A percentile compares a stretch with the other conserved stretches of the same genome.
phyloP scores from a whole-genome alignment of 805 yeast species.

The Cyberlindnera euphorbiae region DNA sequence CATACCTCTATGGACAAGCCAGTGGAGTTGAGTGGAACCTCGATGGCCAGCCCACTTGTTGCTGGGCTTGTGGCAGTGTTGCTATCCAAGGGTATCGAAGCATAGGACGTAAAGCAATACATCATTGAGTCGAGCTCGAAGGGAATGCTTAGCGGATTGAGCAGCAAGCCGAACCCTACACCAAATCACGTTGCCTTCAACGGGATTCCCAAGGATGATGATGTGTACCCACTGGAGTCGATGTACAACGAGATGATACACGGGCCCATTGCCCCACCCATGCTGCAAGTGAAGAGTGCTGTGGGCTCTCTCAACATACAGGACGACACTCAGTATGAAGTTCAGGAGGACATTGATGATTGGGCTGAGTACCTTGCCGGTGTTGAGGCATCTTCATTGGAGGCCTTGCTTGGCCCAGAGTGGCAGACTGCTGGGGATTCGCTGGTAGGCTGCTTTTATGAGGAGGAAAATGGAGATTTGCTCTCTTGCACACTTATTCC shows the following conservation, averaged over 20 bases:
- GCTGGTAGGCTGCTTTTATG: no score
- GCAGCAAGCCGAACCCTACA: constrained; percentile 43
- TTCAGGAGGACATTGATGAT: constrained; percentile 8
- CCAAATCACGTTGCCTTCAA: constrained; percentile 54
- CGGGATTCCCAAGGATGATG: constrained; percentile 31
- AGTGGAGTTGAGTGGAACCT: constrained; percentile 58
- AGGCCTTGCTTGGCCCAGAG: constrained; percentile 2
- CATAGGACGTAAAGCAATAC: constrained; percentile 35
- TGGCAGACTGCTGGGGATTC: constrained; percentile 1
- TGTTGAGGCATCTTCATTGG: constrained; percentile 3
- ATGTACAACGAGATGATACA: constrained; percentile 9
- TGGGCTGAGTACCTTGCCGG: constrained; percentile 8
- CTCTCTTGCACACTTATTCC: no score
- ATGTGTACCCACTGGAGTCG: constrained; percentile 14
- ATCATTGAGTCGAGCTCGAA: constrained; percentile 43
- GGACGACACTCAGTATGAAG: background rate
- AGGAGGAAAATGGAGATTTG: no score
- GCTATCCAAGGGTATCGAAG: constrained; percentile 45
- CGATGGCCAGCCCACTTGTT: constrained; percentile 78
- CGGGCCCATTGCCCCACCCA: background rate
- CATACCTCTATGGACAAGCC: constrained; percentile 22
- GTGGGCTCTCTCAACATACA: no score
- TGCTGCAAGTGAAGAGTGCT: no score
- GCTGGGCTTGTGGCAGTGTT: constrained; percentile 59
- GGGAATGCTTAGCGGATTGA: constrained; percentile 39